A percentile compares a stretch with the other conserved stretches of the same genome.
phyloP scores from a whole-genome alignment of 805 yeast species.

The Starmerella scarabaei region DNA sequence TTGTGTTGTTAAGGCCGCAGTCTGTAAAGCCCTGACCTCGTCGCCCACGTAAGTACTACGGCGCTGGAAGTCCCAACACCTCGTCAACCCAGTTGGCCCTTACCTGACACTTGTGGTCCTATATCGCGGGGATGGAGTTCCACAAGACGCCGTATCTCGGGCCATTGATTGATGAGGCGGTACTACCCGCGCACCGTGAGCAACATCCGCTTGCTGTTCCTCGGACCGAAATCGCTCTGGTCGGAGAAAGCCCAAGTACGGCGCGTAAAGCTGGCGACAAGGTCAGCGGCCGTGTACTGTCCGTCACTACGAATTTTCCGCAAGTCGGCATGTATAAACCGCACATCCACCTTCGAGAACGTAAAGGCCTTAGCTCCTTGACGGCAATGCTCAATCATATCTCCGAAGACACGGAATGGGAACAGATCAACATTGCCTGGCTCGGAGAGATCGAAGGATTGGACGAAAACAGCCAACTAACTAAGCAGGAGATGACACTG shows the following conservation, averaged over 20 bases:
- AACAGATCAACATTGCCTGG: constrained; percentile 84
- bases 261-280: constrained; percentile 20
- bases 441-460: constrained; percentile 65
- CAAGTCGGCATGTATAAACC: constrained; percentile 36
- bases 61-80: too few relatives aligned
- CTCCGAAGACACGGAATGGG: constrained; percentile 55
- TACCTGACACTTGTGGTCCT: too few relatives aligned
- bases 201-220: neutral
- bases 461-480: constrained; percentile 29
- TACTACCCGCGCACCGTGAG: constrained; percentile 12
- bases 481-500: constrained; percentile 40
- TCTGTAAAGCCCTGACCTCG: too few relatives aligned
- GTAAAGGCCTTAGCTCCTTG: constrained; percentile 74
- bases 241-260: constrained; percentile 15
- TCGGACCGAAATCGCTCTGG: constrained; percentile 5
- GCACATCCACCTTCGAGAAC: constrained; percentile 30
- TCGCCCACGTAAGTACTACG: too few relatives aligned
- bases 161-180: constrained; percentile 19
- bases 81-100: too few relatives aligned
- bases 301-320: constrained; percentile 57
- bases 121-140: constrained; percentile 14
- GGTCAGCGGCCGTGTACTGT: constrained; percentile 53
- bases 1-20: too few relatives aligned
- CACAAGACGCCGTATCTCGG: constrained; percentile 22
- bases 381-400: constrained; percentile 56